These are phyloP conservation scores for Plasmopara halstedii DNA, from an alignment of 352 stramenopile genomes.

Conservation along the genomic window DNA sequence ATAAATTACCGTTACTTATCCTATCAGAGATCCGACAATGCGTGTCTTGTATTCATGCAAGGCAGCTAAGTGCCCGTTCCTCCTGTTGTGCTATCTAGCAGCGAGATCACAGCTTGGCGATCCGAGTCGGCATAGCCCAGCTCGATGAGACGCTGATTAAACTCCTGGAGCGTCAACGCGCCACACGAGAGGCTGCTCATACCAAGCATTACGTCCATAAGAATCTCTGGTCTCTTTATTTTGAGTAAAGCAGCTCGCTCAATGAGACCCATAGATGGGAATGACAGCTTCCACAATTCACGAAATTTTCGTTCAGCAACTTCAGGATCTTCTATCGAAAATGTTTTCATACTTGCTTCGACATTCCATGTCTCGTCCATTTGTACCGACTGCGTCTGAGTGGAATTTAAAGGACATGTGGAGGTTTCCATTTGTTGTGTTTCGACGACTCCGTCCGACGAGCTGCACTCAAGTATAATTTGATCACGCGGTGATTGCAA, in stretches of 20 bases:
- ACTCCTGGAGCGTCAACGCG: constrained; percentile 43
- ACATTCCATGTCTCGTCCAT: constrained; percentile 24
- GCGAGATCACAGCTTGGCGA: constrained; percentile 41
- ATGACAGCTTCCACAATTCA: constrained; percentile 70
- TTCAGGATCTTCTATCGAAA: constrained; percentile 19
- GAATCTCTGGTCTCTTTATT: constrained; percentile 52
- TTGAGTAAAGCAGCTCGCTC: constrained; percentile 51
- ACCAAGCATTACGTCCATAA: constrained; percentile 73
- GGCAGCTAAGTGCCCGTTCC: constrained; percentile 6
- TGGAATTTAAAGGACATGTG: constrained; percentile 16
- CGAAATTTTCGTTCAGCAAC: constrained; percentile 46
- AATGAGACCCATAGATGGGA: constrained; percentile 63
- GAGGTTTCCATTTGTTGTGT: constrained; percentile 20
- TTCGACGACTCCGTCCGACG: constrained; percentile 43
- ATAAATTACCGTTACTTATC: constrained; percentile 35
- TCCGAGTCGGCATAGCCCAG: constrained; percentile 54
- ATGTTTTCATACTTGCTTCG: constrained; percentile 7
- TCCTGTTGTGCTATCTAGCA: constrained; percentile 38
- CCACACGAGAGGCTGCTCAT: constrained; percentile 70
- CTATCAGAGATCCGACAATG: constrained; percentile 19
- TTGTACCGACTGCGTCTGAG: constrained; percentile 46
- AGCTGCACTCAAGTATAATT: constrained; percentile 43
- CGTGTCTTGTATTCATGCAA: not conserved
- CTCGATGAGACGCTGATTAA: constrained; percentile 49
- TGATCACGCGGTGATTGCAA: constrained; percentile 27